phyloP scores from a whole-genome alignment of 2,329 filamentous ascomycete species.

The Talaromyces sp. region DNA sequence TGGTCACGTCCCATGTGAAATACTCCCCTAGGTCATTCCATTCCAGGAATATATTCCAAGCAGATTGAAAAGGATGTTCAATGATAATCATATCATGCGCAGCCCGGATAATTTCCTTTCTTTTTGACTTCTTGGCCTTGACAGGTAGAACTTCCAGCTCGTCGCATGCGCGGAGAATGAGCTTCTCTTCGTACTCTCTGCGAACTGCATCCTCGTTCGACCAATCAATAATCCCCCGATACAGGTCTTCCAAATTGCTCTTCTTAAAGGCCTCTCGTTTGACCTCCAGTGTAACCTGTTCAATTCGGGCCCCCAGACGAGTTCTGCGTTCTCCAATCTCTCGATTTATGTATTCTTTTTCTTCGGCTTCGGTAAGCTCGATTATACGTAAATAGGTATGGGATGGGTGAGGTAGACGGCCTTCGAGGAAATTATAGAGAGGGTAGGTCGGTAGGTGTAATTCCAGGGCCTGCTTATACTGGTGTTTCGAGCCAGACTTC shows the following conservation, averaged over 20 bases:
- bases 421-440: slow-evolving; percentile 81
- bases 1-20: slow-evolving; percentile 72
- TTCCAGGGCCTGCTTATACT: slow-evolving; percentile 76
- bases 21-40: slow-evolving; percentile 81
- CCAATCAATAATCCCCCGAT: slow-evolving; percentile 87
- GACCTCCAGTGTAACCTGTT: slow-evolving; percentile 82
- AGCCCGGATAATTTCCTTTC: slow-evolving; percentile 71
- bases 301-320: slow-evolving; percentile 79
- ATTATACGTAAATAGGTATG: slow-evolving; percentile 81
- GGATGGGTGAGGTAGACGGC: slow-evolving; percentile 76
- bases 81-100: slow-evolving; percentile 95
- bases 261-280: slow-evolving; percentile 78
- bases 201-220: slow-evolving; percentile 81
- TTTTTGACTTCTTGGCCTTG: slow-evolving; percentile 70
- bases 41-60: slow-evolving; percentile 88
- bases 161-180: slow-evolving; percentile 80
- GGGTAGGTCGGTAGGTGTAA: slow-evolving; percentile 78
- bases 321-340: slow-evolving; percentile 88
- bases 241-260: slow-evolving; percentile 79
- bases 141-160: slow-evolving; percentile 68
- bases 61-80: slow-evolving; percentile 83
- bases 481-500: slow-evolving; percentile 68
- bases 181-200: slow-evolving; percentile 85
- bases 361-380: slow-evolving; percentile 80
- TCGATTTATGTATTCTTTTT: slow-evolving; percentile 85